Percentiles rank a stretch among this genome's conserved stretches.
These are phyloP conservation scores for Trichoderma gracile DNA, from an alignment of 2,329 filamentous ascomycete genomes.

Conservation along the genomic window DNA sequence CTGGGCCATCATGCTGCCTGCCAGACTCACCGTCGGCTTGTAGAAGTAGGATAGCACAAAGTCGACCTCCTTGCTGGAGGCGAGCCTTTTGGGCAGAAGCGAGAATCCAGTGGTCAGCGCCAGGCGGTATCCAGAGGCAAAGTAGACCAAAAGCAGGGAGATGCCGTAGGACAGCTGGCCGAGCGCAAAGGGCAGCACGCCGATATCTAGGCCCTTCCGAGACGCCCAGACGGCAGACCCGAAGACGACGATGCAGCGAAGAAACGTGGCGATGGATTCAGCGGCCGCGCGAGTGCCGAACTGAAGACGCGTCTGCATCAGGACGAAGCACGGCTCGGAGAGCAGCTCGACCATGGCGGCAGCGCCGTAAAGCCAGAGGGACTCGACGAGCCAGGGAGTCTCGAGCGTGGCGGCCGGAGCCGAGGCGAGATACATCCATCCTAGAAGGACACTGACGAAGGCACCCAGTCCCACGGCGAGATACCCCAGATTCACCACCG, in stretches of 20 bases:
- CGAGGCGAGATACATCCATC: constrained; percentile 65
- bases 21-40: constrained; percentile 67
- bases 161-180: constrained; percentile 79
- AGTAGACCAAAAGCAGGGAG: constrained; percentile 70
- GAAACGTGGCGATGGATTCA: constrained; percentile 78
- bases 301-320: constrained; percentile 77
- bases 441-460: constrained; percentile 63
- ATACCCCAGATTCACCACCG: constrained; percentile 86
- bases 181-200: constrained; percentile 83
- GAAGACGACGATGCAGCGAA: constrained; percentile 76
- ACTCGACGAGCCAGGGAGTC: constrained; percentile 63
- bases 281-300: constrained; percentile 80
- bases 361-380: constrained; percentile 56
- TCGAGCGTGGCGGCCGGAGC: constrained; percentile 49
- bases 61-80: constrained; percentile 25
- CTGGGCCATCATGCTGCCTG: constrained; percentile 82
- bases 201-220: constrained; percentile 52
- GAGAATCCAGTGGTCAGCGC: constrained; percentile 65
- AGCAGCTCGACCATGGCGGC: constrained; percentile 72
- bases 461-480: constrained; percentile 70
- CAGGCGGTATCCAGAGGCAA: constrained; percentile 58
- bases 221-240: constrained; percentile 66
- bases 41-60: constrained; percentile 67
- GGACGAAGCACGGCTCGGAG: constrained; percentile 85
- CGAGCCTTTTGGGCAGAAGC: constrained; percentile 52